These are phyloP conservation scores for Metarhizium guizhouense DNA, from an alignment of 2,329 filamentous ascomycete genomes.

Conservation along the genomic window DNA sequence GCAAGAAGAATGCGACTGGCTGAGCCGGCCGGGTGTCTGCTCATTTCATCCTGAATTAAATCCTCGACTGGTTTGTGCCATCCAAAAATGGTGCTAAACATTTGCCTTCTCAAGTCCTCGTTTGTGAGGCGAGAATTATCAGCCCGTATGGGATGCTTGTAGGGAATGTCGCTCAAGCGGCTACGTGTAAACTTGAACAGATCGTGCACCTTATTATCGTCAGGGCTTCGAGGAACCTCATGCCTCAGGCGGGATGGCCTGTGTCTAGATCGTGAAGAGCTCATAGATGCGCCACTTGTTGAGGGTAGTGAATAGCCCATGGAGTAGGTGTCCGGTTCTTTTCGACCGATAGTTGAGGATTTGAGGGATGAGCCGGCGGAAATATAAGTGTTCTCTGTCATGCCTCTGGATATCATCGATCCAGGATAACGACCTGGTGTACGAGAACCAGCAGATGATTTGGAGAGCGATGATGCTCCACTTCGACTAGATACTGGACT, in stretches of 20 bases:
- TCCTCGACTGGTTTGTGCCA: conserved; percentile 82
- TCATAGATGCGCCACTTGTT: conserved; percentile 32
- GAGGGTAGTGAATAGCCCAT: conserved; percentile 29
- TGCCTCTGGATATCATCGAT: conserved; percentile 43
- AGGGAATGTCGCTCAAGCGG: conserved; percentile 73
- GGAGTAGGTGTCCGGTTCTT: conserved; percentile 46
- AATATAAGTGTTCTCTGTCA: conserved; percentile 59
- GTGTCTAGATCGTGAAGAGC: conserved; percentile 37
- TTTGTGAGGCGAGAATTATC: conserved; percentile 56
- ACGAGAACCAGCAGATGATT: conserved; percentile 45
- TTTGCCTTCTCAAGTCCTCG: conserved; percentile 77
- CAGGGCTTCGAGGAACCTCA: conserved; percentile 69
- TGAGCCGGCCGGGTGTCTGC: conserved; percentile 62
- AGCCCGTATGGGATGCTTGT: conserved; percentile 55
- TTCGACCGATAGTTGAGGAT: conserved; percentile 22
- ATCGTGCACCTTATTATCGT: conserved; percentile 63
- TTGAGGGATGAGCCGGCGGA: conserved; percentile 49
- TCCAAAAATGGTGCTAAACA: conserved; percentile 90
- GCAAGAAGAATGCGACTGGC: conserved; percentile 72
- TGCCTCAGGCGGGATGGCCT: conserved; percentile 66
- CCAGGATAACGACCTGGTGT: conserved; percentile 39
- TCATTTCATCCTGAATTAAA: conserved; percentile 77
- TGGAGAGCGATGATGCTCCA: conserved; percentile 49
- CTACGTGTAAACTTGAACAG: conserved; percentile 81
- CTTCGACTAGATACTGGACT: conserved; percentile 59